Conservation (phyloP, 257 asterid species). For the Solanum dulcamara region DNA sequence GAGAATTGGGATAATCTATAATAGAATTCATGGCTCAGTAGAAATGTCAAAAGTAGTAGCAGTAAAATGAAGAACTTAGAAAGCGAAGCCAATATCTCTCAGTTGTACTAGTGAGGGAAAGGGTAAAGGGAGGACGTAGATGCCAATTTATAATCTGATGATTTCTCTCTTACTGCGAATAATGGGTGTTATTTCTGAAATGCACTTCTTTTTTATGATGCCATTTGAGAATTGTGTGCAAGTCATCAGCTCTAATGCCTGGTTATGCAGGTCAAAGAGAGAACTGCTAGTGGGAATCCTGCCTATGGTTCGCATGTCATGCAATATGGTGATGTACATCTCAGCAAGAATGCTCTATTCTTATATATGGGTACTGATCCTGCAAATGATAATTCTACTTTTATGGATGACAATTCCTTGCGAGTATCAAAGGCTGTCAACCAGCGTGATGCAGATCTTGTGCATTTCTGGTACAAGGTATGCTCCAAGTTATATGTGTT, state of each 20-base stretch:
- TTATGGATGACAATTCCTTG: constrained; percentile 29
- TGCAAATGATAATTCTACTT: constrained; percentile 63
- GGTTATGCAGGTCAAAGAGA: constrained; percentile 50
- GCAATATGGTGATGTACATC: constrained; percentile 75
- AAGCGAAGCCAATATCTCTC: neutral
- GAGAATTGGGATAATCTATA: neutral
- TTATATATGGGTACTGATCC: constrained; percentile 77
- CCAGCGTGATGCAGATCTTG: constrained; percentile 92
- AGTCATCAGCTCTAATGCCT: neutral
- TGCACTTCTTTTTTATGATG: neutral
- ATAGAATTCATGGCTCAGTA: neutral
- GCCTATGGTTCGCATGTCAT: constrained; percentile 79
- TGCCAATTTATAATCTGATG: neutral
- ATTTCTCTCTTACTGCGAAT: neutral
- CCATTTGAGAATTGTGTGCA: neutral
- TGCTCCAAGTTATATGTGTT: neutral
- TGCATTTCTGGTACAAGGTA: constrained; percentile 94
- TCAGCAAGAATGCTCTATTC: constrained; percentile 36
- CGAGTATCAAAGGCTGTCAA: constrained; percentile 46
- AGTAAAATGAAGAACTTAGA: neutral
- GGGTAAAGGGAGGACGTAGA: neutral
- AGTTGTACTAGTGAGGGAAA: neutral
- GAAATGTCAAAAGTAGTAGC: neutral
- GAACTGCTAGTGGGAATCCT: constrained; percentile 53
- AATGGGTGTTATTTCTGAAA: neutral